phyloP scores from a whole-genome alignment of 805 yeast genomes.

The Metschnikowia cerradonensis region DNA sequence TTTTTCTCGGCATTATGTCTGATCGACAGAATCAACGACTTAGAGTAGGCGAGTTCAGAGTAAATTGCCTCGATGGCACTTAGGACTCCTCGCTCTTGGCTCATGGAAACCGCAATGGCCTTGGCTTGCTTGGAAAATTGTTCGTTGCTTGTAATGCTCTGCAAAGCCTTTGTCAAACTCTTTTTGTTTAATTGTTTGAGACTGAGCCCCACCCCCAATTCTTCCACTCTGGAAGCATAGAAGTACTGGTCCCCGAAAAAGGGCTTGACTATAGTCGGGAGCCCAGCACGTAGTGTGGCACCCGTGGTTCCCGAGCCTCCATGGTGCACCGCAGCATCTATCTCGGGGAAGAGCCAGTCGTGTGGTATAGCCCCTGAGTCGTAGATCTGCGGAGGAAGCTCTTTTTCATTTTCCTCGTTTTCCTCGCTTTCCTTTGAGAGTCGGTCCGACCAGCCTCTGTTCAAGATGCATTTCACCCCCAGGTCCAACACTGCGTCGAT shows the following conservation, averaged over 20 bases:
- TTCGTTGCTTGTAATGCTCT: constrained; percentile 60
- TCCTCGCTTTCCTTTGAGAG: constrained; percentile 27
- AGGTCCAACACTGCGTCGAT: constrained; percentile 75
- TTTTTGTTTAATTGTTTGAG: constrained; percentile 64
- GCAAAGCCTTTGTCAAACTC: constrained; percentile 63
- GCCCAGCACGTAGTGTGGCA: constrained; percentile 78
- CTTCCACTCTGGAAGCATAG: constrained; percentile 83
- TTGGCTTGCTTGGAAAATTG: constrained; percentile 67
- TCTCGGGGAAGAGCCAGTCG: constrained; percentile 86
- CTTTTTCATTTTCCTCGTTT: constrained; percentile 30
- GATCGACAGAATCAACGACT: constrained; percentile 49
- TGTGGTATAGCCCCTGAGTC: constrained; percentile 78
- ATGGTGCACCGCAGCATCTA: constrained; percentile 95
- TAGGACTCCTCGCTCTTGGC: constrained; percentile 74
- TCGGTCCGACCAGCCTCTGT: constrained; percentile 94
- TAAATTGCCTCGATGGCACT: constrained; percentile 78
- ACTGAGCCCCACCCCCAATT: constrained; percentile 77
- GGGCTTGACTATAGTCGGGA: constrained; percentile 89
- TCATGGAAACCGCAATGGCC: constrained; percentile 56
- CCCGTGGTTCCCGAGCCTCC: constrained; percentile 98
- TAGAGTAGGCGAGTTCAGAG: constrained; percentile 72
- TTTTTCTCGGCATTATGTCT: constrained; percentile 31
- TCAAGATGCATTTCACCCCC: constrained; percentile 80
- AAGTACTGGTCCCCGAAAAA: constrained; percentile 96
- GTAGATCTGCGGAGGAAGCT: constrained; percentile 63